Percentiles rank a stretch among this genome's conserved stretches.
Evolutionary conservation across 805 yeast genomes (phyloP).

Genomic region (Lipomyces yamadae): DNA sequence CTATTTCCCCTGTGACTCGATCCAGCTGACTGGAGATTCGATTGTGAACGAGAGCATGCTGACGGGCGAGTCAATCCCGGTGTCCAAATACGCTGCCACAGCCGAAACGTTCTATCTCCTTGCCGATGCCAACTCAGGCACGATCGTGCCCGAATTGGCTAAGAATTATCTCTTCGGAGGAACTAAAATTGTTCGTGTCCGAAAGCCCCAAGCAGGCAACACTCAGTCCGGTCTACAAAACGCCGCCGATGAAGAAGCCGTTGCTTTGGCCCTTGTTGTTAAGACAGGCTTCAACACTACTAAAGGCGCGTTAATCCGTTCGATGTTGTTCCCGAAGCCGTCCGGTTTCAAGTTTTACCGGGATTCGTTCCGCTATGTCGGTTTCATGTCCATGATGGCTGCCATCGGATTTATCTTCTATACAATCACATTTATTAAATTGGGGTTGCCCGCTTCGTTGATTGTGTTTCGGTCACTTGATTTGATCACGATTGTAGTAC

Average conservation of each 20-base stretch:
- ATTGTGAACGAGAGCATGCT: conserved; percentile 97
- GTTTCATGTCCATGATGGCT: conserved; percentile 89
- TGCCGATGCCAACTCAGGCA: conserved; percentile 49
- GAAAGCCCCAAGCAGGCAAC: conserved; percentile 53
- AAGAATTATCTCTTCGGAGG: conserved; percentile 84
- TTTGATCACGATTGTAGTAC: conserved; percentile 93
- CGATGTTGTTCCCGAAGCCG: conserved; percentile 97
- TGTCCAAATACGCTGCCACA: conserved; percentile 73
- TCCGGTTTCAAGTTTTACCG: conserved; percentile 88
- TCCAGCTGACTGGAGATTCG: conserved; percentile 87
- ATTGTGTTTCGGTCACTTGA: conserved; percentile 91
- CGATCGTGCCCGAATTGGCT: conserved; percentile 67
- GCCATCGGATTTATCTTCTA: conserved; percentile 80
- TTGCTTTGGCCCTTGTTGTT: conserved; percentile 84
- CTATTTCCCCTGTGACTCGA: conserved; percentile 84
- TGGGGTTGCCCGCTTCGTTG: conserved; percentile 69
- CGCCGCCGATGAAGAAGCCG: conserved; percentile 53
- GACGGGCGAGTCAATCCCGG: conserved; percentile 98
- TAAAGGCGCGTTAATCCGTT: conserved; percentile 88
- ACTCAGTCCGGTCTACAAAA: background rate
- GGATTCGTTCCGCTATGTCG: conserved; percentile 95
- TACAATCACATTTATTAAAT: conserved; percentile 75
- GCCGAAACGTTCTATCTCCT: conserved; percentile 56
- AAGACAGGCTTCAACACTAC: conserved; percentile 95
- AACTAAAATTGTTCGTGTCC: conserved; percentile 82